phyloP scores from a whole-genome alignment of 2,329 filamentous ascomycete genomes.

The Aspergillus persii region DNA sequence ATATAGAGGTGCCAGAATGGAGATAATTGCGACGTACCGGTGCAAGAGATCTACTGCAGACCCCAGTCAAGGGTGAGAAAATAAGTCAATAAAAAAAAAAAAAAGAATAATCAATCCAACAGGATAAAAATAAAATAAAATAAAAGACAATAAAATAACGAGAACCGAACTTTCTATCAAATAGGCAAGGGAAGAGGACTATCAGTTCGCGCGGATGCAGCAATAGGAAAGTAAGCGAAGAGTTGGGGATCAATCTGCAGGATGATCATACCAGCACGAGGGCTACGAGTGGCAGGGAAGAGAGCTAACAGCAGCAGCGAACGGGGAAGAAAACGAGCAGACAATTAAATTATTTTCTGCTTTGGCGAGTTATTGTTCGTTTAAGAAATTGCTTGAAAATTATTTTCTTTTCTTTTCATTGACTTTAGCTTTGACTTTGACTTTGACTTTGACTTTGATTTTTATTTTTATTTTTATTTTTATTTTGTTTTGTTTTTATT shows the following conservation, averaged over 20 bases:
- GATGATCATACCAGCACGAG: conserved; percentile 8
- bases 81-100: neutral
- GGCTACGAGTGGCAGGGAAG: neutral
- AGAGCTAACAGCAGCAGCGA: neutral
- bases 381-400: no score
- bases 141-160: neutral
- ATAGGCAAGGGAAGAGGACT: neutral
- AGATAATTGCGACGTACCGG: conserved; percentile 6
- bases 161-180: neutral
- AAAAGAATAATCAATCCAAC: neutral
- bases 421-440: no score
- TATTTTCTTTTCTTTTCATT: neutral
- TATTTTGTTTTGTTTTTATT: neutral
- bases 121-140: conserved; percentile 1
- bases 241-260: conserved; percentile 7
- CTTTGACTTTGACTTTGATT: no score
- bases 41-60: conserved; percentile 6
- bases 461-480: neutral
- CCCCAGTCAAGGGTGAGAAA: neutral
- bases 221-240: conserved; percentile 8
- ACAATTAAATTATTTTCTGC: neutral
- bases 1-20: conserved; percentile 13
- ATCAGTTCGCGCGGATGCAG: conserved; percentile 1
- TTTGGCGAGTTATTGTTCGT: neutral
- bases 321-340: neutral